phyloP scores from a whole-genome alignment of 192 early-diverging fungal genomes.

The Backusella sp. region DNA sequence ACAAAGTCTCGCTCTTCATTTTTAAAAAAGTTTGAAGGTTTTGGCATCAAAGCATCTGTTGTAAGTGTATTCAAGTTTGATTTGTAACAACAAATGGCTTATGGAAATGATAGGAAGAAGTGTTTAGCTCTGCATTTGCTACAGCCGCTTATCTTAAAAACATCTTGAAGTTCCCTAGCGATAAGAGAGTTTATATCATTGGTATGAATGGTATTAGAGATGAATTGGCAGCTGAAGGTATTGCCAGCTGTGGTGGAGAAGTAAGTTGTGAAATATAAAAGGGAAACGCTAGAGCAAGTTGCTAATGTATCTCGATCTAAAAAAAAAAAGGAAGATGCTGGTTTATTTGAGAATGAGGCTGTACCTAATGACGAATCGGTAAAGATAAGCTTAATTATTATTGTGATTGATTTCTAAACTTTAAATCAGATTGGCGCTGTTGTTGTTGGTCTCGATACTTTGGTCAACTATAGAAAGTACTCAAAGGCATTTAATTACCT shows the following conservation, averaged over 20 bases:
- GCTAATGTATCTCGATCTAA: background rate
- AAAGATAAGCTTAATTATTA: background rate
- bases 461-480: conserved; percentile 92
- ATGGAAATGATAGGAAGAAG: conserved; percentile 63
- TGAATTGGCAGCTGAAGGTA: conserved; percentile 82
- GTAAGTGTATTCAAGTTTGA: conserved; percentile 38
- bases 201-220: conserved; percentile 86
- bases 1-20: conserved; percentile 83
- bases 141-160: conserved; percentile 91
- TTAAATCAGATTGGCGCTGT: conserved; percentile 76
- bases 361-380: conserved; percentile 45
- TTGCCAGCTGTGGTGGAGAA: conserved; percentile 53
- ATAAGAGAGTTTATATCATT: conserved; percentile 90
- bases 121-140: conserved; percentile 91
- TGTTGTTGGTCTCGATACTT: conserved; percentile 87
- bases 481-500: conserved; percentile 91
- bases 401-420: background rate
- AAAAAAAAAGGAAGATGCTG: conserved; percentile 37
- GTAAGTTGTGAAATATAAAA: conserved; percentile 26
- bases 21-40: conserved; percentile 75
- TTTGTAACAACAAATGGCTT: too few species aligned
- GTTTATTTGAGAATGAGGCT: conserved; percentile 56
- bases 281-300: background rate
- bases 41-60: conserved; percentile 74
- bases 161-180: conserved; percentile 74